Conservation (phyloP, 768 basidiomycete genomes). For the Crepidotus variabilis region DNA sequence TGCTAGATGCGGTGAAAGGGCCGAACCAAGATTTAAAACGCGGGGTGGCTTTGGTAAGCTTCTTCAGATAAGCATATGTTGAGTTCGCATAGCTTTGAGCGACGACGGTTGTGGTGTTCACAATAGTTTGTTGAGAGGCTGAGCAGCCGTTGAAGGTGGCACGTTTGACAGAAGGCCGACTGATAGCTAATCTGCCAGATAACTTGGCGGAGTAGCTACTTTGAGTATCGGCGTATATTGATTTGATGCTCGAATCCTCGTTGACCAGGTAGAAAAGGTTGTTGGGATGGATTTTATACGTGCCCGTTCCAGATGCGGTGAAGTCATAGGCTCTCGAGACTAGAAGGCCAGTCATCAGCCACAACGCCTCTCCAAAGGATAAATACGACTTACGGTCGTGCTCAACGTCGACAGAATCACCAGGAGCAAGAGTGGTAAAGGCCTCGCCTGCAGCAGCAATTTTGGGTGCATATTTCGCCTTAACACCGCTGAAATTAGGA, state of each 20-base stretch:
- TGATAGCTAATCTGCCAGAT: not conserved
- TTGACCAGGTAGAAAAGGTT: slow-evolving; percentile 36
- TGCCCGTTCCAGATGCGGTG: slow-evolving; percentile 29
- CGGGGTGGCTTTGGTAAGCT: slow-evolving; percentile 29
- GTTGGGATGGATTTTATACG: slow-evolving; percentile 33
- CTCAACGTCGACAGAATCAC: slow-evolving; percentile 25
- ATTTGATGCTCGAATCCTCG: slow-evolving; percentile 6
- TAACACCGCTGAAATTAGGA: slow-evolving; percentile 38
- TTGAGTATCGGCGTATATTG: too few relatives aligned
- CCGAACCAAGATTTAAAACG: slow-evolving; percentile 53
- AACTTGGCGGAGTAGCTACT: too few relatives aligned
- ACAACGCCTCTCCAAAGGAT: not conserved
- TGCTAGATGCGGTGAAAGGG: slow-evolving; percentile 30
- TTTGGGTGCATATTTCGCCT: slow-evolving; percentile 38
- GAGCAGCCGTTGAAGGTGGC: slow-evolving; percentile 38
- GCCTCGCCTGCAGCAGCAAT: slow-evolving; percentile 25
- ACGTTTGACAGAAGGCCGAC: slow-evolving; percentile 21
- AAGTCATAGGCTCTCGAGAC: slow-evolving; percentile 43
- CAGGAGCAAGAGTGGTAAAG: slow-evolving; percentile 37
- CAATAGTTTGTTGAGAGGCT: slow-evolving; percentile 26
- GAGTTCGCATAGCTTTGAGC: slow-evolving; percentile 37
- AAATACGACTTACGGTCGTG: slow-evolving; percentile 31
- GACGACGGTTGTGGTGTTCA: slow-evolving; percentile 32
- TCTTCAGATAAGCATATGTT: slow-evolving; percentile 27
- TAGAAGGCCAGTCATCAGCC: slow-evolving; percentile 4